Conservation (phyloP, 1,284 basidiomycete genomes). For the Chiua sp. region DNA sequence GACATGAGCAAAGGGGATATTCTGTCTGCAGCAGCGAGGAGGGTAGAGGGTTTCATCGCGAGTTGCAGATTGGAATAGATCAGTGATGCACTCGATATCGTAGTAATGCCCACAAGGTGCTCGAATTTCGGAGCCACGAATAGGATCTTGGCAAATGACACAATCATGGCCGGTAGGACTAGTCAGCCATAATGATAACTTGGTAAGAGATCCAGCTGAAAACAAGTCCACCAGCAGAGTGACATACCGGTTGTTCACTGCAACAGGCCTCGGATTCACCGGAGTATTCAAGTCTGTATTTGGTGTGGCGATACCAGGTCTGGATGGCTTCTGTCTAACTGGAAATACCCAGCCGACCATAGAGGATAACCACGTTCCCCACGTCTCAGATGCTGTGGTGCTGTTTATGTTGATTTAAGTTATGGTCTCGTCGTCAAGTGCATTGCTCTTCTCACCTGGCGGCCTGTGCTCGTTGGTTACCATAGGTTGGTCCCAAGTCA, state of each 20-base stretch:
- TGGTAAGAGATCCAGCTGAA: too few species aligned
- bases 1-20: constrained; percentile 38
- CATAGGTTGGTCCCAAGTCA: constrained; percentile 4
- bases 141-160: constrained; percentile 42
- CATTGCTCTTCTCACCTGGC: constrained; percentile 15
- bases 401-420: constrained; percentile 2
- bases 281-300: background rate
- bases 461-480: constrained; percentile 4
- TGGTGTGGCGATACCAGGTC: background rate
- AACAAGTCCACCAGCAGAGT: background rate
- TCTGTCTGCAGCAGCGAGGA: constrained; percentile 47
- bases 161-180: constrained; percentile 41
- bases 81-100: constrained; percentile 41
- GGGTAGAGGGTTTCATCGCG: constrained; percentile 49
- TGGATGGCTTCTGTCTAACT: background rate
- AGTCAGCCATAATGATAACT: too few species aligned
- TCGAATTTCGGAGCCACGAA: constrained; percentile 34
- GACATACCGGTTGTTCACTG: constrained; percentile 10
- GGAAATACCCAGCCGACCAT: constrained; percentile 6
- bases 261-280: background rate
- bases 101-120: constrained; percentile 49
- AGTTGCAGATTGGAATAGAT: constrained; percentile 43
- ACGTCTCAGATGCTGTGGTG: constrained; percentile 9
- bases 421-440: background rate
- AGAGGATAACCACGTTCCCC: constrained; percentile 31